A percentile compares a stretch with the other conserved stretches of the same genome.
Conservation (phyloP, 1,284 basidiomycete genomes). For the Malassezia sympodialis region DNA sequence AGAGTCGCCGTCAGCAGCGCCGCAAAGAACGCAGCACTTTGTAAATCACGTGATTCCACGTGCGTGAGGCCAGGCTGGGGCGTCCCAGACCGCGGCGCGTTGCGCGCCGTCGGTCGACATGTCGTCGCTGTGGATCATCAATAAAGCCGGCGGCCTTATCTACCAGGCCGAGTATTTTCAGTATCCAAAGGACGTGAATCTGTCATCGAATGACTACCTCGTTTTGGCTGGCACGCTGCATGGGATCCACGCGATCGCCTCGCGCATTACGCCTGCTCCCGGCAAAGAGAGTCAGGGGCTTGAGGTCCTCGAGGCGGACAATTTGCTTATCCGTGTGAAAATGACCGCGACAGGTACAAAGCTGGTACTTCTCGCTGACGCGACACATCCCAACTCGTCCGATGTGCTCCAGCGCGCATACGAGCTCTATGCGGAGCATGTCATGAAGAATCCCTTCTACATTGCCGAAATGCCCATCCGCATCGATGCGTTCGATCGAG, state of each 20-base stretch:
- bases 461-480: constrained; percentile 98
- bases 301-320: constrained; percentile 85
- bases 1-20: not conserved
- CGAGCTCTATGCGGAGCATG: constrained; percentile 79
- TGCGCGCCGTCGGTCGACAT: constrained; percentile 14
- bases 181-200: constrained; percentile 20
- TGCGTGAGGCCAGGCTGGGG: not conserved
- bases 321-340: constrained; percentile 77
- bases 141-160: constrained; percentile 93
- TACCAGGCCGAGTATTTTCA: constrained; percentile 71
- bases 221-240: constrained; percentile 93
- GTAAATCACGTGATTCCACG: constrained; percentile 14
- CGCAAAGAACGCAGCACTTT: not conserved
- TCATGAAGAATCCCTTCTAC: constrained; percentile 99
- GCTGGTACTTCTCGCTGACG: constrained; percentile 78
- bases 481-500: constrained; percentile 70
- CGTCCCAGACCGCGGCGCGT: too few relatives aligned
- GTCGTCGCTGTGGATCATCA: constrained; percentile 75
- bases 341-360: constrained; percentile 99
- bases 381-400: constrained; percentile 58
- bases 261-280: constrained; percentile 68
- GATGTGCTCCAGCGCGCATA: constrained; percentile 62
- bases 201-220: constrained; percentile 91
- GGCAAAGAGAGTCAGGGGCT: constrained; percentile 59
- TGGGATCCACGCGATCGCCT: constrained; percentile 95